These are phyloP conservation scores for Phytophthora colocasiae DNA, from an alignment of 352 stramenopile genomes.

Conservation along the genomic window DNA sequence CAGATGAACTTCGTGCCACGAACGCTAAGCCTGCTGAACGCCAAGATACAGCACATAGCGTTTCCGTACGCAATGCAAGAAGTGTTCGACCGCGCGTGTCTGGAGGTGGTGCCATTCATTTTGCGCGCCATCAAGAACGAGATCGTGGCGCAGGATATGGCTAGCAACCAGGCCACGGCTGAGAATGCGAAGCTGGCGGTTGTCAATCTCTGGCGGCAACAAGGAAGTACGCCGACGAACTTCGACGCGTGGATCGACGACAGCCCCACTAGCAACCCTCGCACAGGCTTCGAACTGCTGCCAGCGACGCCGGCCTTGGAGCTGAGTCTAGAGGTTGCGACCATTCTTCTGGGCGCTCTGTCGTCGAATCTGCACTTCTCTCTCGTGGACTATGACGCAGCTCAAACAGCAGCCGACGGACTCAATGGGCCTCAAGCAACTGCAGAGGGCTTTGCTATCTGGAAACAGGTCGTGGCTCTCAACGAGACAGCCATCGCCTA, in stretches of 20 bases:
- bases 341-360: constrained; percentile 53
- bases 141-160: constrained; percentile 58
- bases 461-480: constrained; percentile 77
- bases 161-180: constrained; percentile 39
- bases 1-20: constrained; percentile 51
- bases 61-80: constrained; percentile 73
- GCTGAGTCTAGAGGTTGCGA: constrained; percentile 66
- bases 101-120: constrained; percentile 68
- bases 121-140: constrained; percentile 71
- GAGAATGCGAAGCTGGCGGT: constrained; percentile 55
- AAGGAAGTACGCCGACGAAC: constrained; percentile 45
- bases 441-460: constrained; percentile 70
- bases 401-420: constrained; percentile 26
- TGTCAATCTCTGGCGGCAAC: constrained; percentile 59
- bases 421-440: constrained; percentile 29
- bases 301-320: constrained; percentile 45
- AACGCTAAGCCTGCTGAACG: constrained; percentile 51
- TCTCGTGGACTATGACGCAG: constrained; percentile 66
- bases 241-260: constrained; percentile 78
- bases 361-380: constrained; percentile 74
- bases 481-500: constrained; percentile 64
- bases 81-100: constrained; percentile 61
- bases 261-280: constrained; percentile 45
- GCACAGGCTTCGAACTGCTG: constrained; percentile 70
- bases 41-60: constrained; percentile 55